Evolutionary conservation across 768 basidiomycete species (phyloP).

Genomic region (Boletellus ananas): DNA sequence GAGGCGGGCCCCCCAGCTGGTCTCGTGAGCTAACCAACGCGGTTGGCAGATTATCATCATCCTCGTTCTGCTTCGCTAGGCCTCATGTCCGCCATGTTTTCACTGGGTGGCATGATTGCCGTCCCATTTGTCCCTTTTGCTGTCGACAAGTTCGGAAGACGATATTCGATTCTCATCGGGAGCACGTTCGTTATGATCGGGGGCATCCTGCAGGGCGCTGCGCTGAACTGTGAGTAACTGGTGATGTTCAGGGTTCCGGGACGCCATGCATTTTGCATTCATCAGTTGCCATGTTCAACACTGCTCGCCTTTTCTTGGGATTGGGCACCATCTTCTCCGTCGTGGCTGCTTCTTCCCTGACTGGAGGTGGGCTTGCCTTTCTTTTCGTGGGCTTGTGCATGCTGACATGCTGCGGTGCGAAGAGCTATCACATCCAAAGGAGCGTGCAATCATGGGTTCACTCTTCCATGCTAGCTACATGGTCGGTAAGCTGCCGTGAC

Average conservation of each 20-base stretch:
- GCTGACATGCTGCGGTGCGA: background rate
- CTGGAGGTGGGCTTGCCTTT: slow-evolving; percentile 2
- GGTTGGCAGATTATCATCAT: slow-evolving; percentile 44
- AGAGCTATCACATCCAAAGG: slow-evolving; percentile 13
- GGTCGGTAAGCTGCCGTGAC: slow-evolving; percentile 1
- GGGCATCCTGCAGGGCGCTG: background rate
- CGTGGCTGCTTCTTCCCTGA: slow-evolving; percentile 4
- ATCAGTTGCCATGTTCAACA: slow-evolving; percentile 7
- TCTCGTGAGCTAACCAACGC: background rate
- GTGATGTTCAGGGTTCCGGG: background rate
- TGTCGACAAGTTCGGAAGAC: background rate
- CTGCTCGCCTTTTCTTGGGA: slow-evolving; percentile 5
- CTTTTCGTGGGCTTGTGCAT: background rate
- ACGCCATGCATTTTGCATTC: background rate
- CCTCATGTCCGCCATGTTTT: background rate
- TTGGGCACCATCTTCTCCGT: background rate
- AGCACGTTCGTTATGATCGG: background rate
- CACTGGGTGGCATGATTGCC: background rate
- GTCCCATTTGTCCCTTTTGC: background rate
- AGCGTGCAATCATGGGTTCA: slow-evolving; percentile 2
- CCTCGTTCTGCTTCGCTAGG: slow-evolving; percentile 55
- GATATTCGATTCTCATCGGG: background rate
- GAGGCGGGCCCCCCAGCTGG: slow-evolving; percentile 8
- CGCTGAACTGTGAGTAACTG: background rate
- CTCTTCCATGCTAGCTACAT: background rate